phyloP scores from a whole-genome alignment of 2,329 filamentous ascomycete genomes.

The Cladophialophora bantiana region DNA sequence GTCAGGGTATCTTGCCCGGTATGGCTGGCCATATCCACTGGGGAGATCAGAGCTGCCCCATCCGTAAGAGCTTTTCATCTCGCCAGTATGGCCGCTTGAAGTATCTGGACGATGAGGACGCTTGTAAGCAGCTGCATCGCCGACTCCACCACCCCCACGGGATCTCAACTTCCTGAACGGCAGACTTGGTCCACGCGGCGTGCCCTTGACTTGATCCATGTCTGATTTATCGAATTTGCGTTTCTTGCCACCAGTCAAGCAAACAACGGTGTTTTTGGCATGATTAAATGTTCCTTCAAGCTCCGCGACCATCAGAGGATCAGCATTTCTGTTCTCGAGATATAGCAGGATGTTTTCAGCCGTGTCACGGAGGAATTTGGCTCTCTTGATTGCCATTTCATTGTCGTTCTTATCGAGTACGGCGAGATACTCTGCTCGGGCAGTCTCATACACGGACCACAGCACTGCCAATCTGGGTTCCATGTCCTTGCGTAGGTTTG shows the following conservation, averaged over 20 bases:
- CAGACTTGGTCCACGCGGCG: constrained; percentile 28
- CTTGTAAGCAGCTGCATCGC: background rate
- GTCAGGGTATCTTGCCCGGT: background rate
- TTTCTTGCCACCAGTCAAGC: constrained; percentile 49
- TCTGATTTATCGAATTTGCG: constrained; percentile 47
- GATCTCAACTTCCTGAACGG: background rate
- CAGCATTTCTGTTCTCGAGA: constrained; percentile 39
- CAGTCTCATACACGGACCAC: constrained; percentile 46
- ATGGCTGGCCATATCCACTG: background rate
- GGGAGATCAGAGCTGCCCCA: constrained; percentile 3
- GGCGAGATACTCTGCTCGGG: constrained; percentile 48
- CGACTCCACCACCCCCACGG: background rate
- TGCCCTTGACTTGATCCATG: constrained; percentile 17
- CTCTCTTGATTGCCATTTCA: constrained; percentile 40
- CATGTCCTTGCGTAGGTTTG: constrained; percentile 18
- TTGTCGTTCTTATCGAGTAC: constrained; percentile 41
- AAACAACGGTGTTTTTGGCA: constrained; percentile 47
- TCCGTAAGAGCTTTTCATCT: background rate
- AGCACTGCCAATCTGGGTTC: constrained; percentile 40
- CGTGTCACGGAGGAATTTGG: constrained; percentile 54
- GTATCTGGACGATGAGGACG: background rate
- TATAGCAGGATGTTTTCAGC: constrained; percentile 52
- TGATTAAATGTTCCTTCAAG: constrained; percentile 45
- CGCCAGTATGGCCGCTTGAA: background rate
- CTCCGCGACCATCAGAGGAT: constrained; percentile 45